Base-by-base conservation (phyloP, 306 rosid species). In the Ammopiptanthus mongolicus region DNA sequence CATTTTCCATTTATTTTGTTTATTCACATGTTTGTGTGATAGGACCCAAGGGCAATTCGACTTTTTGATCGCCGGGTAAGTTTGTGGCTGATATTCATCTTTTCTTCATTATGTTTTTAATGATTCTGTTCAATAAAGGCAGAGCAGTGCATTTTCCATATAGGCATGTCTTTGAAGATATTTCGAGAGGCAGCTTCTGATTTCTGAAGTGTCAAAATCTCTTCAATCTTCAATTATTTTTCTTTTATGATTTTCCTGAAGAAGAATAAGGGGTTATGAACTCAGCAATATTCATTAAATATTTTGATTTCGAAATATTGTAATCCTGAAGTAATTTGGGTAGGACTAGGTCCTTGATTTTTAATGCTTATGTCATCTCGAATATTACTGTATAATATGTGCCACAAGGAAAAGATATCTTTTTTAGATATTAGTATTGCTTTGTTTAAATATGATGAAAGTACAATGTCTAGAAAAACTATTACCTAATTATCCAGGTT, bases 11-110 rank as follows among this genome's bases (percentile, higher is more conserved):
- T 77, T 69, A 29, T 64, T 61, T 22, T 28, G 31, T 65, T 51
- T 19, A 33, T 77, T 77, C 55, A 14, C 55, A 14, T 84, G 76
- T 66, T 69, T 80, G 48, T 82, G 44, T 74, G 82, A 72, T 93
- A 92, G 99, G 99, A 95, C 56, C 48, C 93, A 53, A 95, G 99
- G 81, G 96, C 97, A 66, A 75, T 95, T 81, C 91, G 99, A 7
- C 74, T 92, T 74, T 95, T 95, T 81, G 97, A 95, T 84, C 97
- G 97, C 52, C 89, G 96, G 90, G 99, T 92, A 55, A 86, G 93
- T 88, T 71, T 48, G 48, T 31, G 34, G 58, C 60, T 18, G 10
- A 14, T 62, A 50, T 74, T 58, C 3, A 2, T 65, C 28, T 64
- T 31, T 69, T 23, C 28, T 36, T 15, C 15, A 41, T 18, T 44